Conservation (phyloP, 2,329 filamentous ascomycete genomes). For the Tricladium varicosporioides region DNA sequence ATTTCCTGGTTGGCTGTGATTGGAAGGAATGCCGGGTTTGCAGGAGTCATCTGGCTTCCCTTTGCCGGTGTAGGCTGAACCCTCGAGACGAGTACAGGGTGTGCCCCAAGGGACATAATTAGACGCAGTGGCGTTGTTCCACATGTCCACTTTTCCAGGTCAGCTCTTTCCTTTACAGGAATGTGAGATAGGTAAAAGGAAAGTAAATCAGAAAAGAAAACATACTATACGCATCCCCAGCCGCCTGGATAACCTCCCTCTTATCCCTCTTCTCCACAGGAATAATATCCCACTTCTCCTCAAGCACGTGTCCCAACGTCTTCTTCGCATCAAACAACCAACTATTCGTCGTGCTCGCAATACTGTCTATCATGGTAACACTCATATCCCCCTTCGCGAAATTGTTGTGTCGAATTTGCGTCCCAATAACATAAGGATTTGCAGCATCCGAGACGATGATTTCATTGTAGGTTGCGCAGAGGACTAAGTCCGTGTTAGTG, state of each 20-base stretch:
- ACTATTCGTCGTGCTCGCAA: conserved; percentile 11
- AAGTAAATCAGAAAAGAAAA: too few species aligned
- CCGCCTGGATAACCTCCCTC: conserved; percentile 7
- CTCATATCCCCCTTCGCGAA: conserved; percentile 1
- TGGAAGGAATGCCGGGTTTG: conserved; percentile 16
- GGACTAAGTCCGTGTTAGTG: conserved; percentile 8
- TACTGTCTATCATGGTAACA: conserved; percentile 8
- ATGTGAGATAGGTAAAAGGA: too few species aligned
- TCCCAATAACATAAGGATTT: conserved; percentile 17
- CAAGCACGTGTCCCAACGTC: conserved; percentile 12
- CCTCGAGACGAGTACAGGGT: conserved; percentile 7
- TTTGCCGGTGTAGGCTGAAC: conserved; percentile 11
- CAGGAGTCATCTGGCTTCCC: conserved; percentile 14
- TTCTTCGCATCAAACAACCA: conserved; percentile 18
- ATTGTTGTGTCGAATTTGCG: conserved; percentile 7
- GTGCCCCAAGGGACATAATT: conserved; percentile 1
- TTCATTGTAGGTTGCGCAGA: conserved; percentile 16
- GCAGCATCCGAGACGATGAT: conserved; percentile 10
- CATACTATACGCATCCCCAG: conserved; percentile 9
- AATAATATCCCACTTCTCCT: conserved; percentile 12
- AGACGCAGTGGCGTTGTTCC: conserved; percentile 5
- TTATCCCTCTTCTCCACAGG: conserved; percentile 10
- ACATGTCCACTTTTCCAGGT: conserved; percentile 1
- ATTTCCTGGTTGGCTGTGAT: conserved; percentile 14
- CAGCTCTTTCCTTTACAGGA: too few species aligned